These are phyloP conservation scores for Punica granatum DNA, from an alignment of 345 rosid genomes.

Conservation along the genomic window DNA sequence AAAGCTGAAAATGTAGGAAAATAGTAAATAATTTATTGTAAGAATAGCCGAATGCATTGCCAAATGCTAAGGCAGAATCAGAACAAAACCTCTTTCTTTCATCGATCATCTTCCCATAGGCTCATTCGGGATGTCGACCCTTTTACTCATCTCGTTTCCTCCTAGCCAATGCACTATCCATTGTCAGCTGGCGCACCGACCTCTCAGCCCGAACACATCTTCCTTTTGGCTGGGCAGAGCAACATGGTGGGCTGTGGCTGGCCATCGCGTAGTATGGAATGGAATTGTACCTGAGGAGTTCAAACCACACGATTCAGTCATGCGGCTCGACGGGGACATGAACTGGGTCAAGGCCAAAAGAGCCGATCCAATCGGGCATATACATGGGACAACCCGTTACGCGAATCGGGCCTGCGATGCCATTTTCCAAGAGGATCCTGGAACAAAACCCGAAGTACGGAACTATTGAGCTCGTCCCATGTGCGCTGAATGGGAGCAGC, in stretches of 20 bases:
- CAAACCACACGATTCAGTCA: slow-evolving; percentile 36
- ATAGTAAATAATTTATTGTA: no score
- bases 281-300: slow-evolving; percentile 55
- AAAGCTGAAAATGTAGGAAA: no score
- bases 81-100: no score
- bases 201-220: slow-evolving; percentile 20
- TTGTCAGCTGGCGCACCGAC: no score
- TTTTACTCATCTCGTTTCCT: no score
- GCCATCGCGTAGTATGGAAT: slow-evolving; percentile 44
- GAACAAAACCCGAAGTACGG: slow-evolving; percentile 21
- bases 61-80: no score
- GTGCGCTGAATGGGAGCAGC: slow-evolving; percentile 71
- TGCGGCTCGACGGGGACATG: slow-evolving; percentile 42
- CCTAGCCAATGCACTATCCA: no score
- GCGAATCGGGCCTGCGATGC: slow-evolving; percentile 83
- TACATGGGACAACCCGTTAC: slow-evolving; percentile 35
- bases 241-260: slow-evolving; percentile 88
- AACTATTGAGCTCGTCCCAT: slow-evolving; percentile 68
- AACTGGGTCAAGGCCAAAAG: slow-evolving; percentile 54
- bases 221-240: slow-evolving; percentile 82
- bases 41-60: no score
- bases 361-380: slow-evolving; percentile 77
- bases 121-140: no score
- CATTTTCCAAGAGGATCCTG: slow-evolving; percentile 52
- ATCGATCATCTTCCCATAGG: no score